Evolutionary conservation across 163 green algal genomes (phyloP), one percentile per base, ranked within the genome.

Genomic region (Scenedesmus sp.): DNA sequence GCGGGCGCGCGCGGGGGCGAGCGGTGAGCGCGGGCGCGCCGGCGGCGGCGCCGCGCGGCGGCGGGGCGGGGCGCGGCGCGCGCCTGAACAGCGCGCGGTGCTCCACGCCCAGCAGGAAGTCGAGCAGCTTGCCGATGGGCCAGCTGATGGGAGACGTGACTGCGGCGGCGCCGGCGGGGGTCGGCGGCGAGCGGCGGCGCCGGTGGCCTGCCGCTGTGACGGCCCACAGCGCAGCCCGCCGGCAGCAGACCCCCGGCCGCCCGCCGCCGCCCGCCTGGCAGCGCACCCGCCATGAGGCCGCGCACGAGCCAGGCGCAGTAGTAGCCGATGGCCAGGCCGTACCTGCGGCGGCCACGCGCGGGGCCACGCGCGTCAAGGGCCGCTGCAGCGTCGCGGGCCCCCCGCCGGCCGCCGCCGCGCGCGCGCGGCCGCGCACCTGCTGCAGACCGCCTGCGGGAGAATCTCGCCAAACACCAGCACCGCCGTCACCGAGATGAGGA

Each of bases 361-460:
- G n/a, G n/a, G n/a, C n/a, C n/a, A n/a, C n/a, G n/a, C n/a, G n/a
- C n/a, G n/a, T n/a, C n/a, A n/a, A n/a, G n/a, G n/a, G n/a, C n/a
- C n/a, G n/a, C n/a, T n/a, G n/a, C n/a, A n/a, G n/a, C n/a, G n/a
- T n/a, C n/a, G n/a, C n/a, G n/a, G n/a, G n/a, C n/a, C n/a, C n/a
- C n/a, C n/a, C n/a, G n/a, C n/a, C n/a, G n/a, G n/a, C n/a, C n/a
- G n/a, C n/a, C n/a, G n/a, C n/a, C n/a, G n/a, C n/a, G n/a, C n/a
- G n/a, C n/a, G n/a, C n/a, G n/a, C n/a, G n/a, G n/a, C n/a, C n/a
- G n/a, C n/a, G n/a, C 42, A 99, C 91, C n/a, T 95, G 93, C 76
- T 99, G 85, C 96, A 99, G 13, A 97, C 75, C 0, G 96, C 94
- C 75, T 99, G 96, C 0, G 95, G 95, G 15, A 98, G 83, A 77